Evolutionary conservation across 768 basidiomycete species (phyloP).

Genomic region (Leccinum variicolor): DNA sequence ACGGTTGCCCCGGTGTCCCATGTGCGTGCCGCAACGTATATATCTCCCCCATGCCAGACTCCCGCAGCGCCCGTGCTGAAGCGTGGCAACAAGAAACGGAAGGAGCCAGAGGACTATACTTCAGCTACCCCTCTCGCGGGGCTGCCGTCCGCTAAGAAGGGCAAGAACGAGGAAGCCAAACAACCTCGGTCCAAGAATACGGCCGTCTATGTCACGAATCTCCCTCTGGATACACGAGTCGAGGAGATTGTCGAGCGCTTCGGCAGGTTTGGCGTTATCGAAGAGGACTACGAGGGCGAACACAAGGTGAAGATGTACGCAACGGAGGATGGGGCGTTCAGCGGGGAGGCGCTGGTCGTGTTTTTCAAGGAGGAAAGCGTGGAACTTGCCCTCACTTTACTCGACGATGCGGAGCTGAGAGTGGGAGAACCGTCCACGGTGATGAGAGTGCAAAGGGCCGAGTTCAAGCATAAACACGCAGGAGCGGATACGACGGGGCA

Average conservation of each 20-base stretch:
- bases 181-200: conserved; percentile 80
- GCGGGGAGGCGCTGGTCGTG: conserved; percentile 91
- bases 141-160: conserved; percentile 60
- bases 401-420: conserved; percentile 91
- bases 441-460: conserved; percentile 74
- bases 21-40: conserved; percentile 22
- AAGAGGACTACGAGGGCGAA: conserved; percentile 88
- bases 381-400: conserved; percentile 69
- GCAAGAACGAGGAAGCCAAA: conserved; percentile 54
- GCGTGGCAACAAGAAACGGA: conserved; percentile 78
- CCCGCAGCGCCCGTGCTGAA: conserved; percentile 85
- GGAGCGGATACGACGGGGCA: conserved; percentile 39
- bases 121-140: conserved; percentile 48
- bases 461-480: conserved; percentile 69
- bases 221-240: conserved; percentile 71
- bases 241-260: conserved; percentile 86
- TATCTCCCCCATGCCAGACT: conserved; percentile 45
- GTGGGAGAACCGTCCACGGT: conserved; percentile 71
- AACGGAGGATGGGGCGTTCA: conserved; percentile 82
- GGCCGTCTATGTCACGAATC: conserved; percentile 82
- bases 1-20: conserved; percentile 29
- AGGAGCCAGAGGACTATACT: conserved; percentile 69
- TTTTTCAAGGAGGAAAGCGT: conserved; percentile 99
- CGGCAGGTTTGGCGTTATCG: conserved; percentile 85
- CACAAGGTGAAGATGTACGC: conserved; percentile 97